Conservation (phyloP, 176 grass and related monocot species). For the Thalia dealbata region DNA sequence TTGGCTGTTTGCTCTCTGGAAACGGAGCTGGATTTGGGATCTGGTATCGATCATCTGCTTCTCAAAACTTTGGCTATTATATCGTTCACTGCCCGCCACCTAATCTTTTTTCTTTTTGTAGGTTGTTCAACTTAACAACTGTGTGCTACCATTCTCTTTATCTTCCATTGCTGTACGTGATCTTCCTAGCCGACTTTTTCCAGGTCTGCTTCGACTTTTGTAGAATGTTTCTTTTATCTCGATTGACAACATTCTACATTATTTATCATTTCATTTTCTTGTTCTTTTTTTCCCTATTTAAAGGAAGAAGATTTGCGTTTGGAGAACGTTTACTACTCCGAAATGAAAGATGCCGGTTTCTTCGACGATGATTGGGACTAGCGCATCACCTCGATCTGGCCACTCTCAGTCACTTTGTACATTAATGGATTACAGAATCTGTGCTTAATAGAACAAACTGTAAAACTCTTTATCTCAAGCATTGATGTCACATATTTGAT, state of each 20-base stretch:
- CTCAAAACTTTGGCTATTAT: conserved; percentile 3
- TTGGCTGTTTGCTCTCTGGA: conserved; percentile 68
- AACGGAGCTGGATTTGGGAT: conserved; percentile 78
- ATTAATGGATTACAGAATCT: background rate
- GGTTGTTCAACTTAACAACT: conserved; percentile 74
- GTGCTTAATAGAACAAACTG: background rate
- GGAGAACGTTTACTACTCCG: conserved; percentile 95
- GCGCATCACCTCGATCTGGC: background rate
- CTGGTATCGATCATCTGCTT: conserved; percentile 43
- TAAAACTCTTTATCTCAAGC: background rate
- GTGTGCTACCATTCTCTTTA: conserved; percentile 94
- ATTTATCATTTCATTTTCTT: background rate
- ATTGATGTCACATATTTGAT: background rate
- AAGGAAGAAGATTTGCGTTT: conserved; percentile 96
- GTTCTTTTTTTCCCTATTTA: background rate
- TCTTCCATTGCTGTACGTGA: conserved; percentile 81
- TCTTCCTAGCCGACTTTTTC: conserved; percentile 96
- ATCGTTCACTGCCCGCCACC: background rate
- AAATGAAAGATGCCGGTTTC: conserved; percentile 99
- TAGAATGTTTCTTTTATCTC: background rate
- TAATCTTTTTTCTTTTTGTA: conserved; percentile 27
- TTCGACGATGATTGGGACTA: conserved; percentile 98
- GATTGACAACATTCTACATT: background rate
- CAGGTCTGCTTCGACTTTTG: conserved; percentile 41
- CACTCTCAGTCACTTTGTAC: background rate